A percentile compares a stretch with the other conserved stretches of the same genome.
Evolutionary conservation across 768 basidiomycete species (phyloP).

Genomic region (Cantharellus cinnabarinus): DNA sequence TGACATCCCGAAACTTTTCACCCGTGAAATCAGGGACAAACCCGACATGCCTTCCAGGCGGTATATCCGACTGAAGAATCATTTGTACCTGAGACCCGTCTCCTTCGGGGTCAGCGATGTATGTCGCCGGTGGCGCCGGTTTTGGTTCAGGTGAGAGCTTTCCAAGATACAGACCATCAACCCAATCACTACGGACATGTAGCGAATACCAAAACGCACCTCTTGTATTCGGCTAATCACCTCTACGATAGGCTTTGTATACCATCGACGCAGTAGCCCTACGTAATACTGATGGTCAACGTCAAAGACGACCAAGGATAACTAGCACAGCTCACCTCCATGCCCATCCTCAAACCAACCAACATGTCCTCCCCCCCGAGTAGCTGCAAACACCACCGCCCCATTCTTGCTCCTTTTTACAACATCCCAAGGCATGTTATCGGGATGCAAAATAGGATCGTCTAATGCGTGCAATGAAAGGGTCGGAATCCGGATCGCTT

Average conservation of each 20-base stretch:
- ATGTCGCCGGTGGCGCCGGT: background rate
- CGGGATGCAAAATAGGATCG: constrained; percentile 14
- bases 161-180: background rate
- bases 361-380: constrained; percentile 5
- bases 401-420: constrained; percentile 7
- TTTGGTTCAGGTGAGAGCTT: background rate
- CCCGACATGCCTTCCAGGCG: no score
- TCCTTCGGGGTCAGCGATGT: no score
- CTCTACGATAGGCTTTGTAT: background rate
- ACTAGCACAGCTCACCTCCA: background rate
- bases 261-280: background rate
- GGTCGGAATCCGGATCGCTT: constrained; percentile 11
- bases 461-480: constrained; percentile 13
- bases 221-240: background rate
- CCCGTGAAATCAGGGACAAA: no score
- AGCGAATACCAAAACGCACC: background rate
- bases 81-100: no score
- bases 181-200: background rate
- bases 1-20: no score
- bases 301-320: background rate
- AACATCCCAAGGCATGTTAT: constrained; percentile 2
- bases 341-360: constrained; percentile 6
- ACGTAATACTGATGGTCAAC: background rate
- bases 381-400: constrained; percentile 10
- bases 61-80: no score